Evolutionary conservation across 371 early-diverging fungal species (phyloP), one percentile per base, ranked within the genome.

Genomic region (Parasitella parasitica): DNA sequence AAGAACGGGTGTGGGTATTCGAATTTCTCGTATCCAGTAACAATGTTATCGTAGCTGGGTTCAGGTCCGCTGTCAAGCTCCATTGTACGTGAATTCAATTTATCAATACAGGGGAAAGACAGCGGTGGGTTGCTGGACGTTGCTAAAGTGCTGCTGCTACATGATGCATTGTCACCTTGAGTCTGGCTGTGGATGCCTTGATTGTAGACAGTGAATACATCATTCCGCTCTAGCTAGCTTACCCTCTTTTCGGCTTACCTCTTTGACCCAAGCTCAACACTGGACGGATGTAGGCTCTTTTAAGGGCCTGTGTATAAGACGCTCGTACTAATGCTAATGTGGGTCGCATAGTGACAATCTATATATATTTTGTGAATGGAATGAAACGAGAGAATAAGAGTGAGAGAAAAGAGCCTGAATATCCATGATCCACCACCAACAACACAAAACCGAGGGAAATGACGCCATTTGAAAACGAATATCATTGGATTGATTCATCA

Each of bases 11-110:
- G 55, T 6, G 66, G 52, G 75, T 91, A 83, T 48, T 80, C 77
- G 67, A 84, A 95, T 13, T 80, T 72, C 49, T 83, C 77, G 76
- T 93, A 95, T 34, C 95, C 95, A 0, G 91, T 89, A 32, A 92
- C 89, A 1, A 94, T 83, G 57, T 91, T 91, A 62, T 89, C 89
- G 76, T 95, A 95, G 20, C 87, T 83, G 0, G 94, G 94, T 60
- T 95, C 95, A 12, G 95, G 95, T 0, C 94, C 94, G 7, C 82
- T 85, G 63, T 88, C 87, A 32, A 93, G 81, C 6, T 86, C 87
- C 34, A 78, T 78, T 22, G 87, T 87, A 16, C 91, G 86, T 18
- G 82, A 72, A 37, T 83, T 82, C 26, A 91, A 63, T 39, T 81
- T 78, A 64, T 93, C 93, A 52, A 93, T 85, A 64, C 93, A 93